Evolutionary conservation across 2,329 filamentous ascomycete genomes (phyloP).

Genomic region (Monosporascus sp.): DNA sequence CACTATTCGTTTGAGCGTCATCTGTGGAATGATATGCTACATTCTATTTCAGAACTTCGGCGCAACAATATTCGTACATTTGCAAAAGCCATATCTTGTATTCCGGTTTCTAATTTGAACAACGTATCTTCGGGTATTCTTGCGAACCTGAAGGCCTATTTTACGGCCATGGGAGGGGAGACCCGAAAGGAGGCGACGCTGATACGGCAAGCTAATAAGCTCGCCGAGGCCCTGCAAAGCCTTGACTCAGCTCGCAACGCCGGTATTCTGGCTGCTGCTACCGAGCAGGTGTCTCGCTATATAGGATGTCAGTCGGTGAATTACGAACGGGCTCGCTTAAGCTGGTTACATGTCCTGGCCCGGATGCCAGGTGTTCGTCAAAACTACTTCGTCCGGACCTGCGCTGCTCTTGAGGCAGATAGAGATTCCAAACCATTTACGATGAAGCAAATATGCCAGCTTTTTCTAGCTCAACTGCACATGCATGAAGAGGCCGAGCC

Average conservation of each 20-base stretch:
- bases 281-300: slow-evolving; percentile 10
- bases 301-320: slow-evolving; percentile 1
- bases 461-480: slow-evolving; percentile 18
- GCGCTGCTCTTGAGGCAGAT: slow-evolving; percentile 17
- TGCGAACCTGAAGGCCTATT: slow-evolving; percentile 14
- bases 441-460: slow-evolving; percentile 15
- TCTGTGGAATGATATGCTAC: slow-evolving; percentile 17
- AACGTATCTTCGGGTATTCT: slow-evolving; percentile 12
- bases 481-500: not conserved
- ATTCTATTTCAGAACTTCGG: slow-evolving; percentile 14
- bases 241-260: slow-evolving; percentile 12
- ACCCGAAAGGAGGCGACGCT: not conserved
- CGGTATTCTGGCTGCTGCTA: slow-evolving; percentile 15
- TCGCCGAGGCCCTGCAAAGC: slow-evolving; percentile 12
- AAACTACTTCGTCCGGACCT: slow-evolving; percentile 13
- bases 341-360: slow-evolving; percentile 23
- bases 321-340: slow-evolving; percentile 12
- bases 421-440: slow-evolving; percentile 8
- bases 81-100: slow-evolving; percentile 12
- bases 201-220: slow-evolving; percentile 18
- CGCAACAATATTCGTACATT: slow-evolving; percentile 22
- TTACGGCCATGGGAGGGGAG: slow-evolving; percentile 8
- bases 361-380: slow-evolving; percentile 17
- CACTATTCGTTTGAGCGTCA: slow-evolving; percentile 7
- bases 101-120: slow-evolving; percentile 12